Conservation (phyloP, 352 stramenopile species). For the Thalassiosira allenii region DNA sequence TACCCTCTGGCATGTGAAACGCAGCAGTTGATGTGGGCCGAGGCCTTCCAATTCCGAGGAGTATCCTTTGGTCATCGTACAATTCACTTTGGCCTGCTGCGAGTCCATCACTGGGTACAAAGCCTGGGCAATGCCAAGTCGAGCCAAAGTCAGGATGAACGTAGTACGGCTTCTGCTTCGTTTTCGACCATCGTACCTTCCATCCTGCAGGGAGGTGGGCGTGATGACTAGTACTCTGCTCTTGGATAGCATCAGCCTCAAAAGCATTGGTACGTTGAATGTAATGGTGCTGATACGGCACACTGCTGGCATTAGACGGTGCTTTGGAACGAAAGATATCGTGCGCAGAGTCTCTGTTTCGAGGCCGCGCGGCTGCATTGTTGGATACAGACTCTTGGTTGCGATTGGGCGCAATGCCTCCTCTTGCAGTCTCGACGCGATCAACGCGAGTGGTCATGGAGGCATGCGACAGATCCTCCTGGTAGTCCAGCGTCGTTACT, state of each 20-base stretch:
- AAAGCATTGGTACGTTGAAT: slow-evolving; percentile 8
- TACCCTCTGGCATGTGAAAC: too few relatives aligned
- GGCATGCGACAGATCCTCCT: slow-evolving; percentile 11
- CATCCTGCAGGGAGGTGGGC: slow-evolving; percentile 74
- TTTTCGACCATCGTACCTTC: slow-evolving; percentile 72
- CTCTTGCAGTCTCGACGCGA: background rate
- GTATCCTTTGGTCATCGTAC: slow-evolving; percentile 24
- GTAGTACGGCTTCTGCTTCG: slow-evolving; percentile 74
- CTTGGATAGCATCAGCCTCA: background rate
- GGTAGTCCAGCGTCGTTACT: slow-evolving; percentile 48
- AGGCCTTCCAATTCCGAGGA: too few relatives aligned
- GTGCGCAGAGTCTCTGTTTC: background rate
- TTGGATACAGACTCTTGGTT: too few relatives aligned
- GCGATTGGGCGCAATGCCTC: background rate
- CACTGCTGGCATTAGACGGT: background rate
- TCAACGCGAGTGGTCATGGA: slow-evolving; percentile 43
- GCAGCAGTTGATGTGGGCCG: too few relatives aligned
- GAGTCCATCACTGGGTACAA: slow-evolving; percentile 22
- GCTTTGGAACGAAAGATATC: slow-evolving; percentile 23
- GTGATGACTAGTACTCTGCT: background rate
- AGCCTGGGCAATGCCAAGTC: slow-evolving; percentile 75
- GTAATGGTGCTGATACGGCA: slow-evolving; percentile 13
- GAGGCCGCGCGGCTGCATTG: too few relatives aligned
- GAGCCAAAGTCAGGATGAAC: slow-evolving; percentile 75
- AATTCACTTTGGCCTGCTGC: background rate